A percentile compares a stretch with the other conserved stretches of the same genome.
phyloP scores from a whole-genome alignment of 2,329 filamentous ascomycete species.

The Knoxdaviesia capensis region DNA sequence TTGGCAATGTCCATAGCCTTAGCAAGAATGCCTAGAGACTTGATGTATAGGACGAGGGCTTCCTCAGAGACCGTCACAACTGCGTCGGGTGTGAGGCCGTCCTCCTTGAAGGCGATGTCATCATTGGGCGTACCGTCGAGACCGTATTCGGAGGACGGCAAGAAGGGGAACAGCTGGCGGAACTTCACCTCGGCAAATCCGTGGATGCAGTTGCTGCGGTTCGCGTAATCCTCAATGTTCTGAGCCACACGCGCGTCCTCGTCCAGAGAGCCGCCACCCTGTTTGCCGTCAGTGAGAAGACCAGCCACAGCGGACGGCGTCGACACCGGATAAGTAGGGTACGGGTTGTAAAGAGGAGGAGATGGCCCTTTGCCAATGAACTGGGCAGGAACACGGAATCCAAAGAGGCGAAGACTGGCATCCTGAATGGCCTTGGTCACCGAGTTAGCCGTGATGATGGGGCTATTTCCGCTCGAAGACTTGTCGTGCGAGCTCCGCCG shows the following conservation, averaged over 20 bases:
- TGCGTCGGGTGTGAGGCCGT: slow-evolving; percentile 69
- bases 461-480: slow-evolving; percentile 34
- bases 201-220: slow-evolving; percentile 86
- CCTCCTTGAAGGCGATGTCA: slow-evolving; percentile 35
- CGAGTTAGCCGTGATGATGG: slow-evolving; percentile 61
- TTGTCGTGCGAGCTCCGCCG: slow-evolving; percentile 67
- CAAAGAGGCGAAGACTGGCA: slow-evolving; percentile 59
- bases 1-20: slow-evolving; percentile 93
- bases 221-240: slow-evolving; percentile 77
- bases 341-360: slow-evolving; percentile 62
- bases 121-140: slow-evolving; percentile 42
- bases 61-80: slow-evolving; percentile 80
- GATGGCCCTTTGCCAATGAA: slow-evolving; percentile 43
- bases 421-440: slow-evolving; percentile 91
- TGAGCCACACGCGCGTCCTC: slow-evolving; percentile 66
- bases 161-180: slow-evolving; percentile 80
- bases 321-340: slow-evolving; percentile 52
- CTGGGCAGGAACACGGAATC: slow-evolving; percentile 47
- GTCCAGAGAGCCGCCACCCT: slow-evolving; percentile 36
- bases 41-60: slow-evolving; percentile 87
- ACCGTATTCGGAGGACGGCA: slow-evolving; percentile 56
- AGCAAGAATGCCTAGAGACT: slow-evolving; percentile 71
- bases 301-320: slow-evolving; percentile 39
- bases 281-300: slow-evolving; percentile 47
- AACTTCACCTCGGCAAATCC: slow-evolving; percentile 98